Base-by-base conservation (phyloP, 2,329 filamentous ascomycete genomes). In the Penicillium sp. region DNA sequence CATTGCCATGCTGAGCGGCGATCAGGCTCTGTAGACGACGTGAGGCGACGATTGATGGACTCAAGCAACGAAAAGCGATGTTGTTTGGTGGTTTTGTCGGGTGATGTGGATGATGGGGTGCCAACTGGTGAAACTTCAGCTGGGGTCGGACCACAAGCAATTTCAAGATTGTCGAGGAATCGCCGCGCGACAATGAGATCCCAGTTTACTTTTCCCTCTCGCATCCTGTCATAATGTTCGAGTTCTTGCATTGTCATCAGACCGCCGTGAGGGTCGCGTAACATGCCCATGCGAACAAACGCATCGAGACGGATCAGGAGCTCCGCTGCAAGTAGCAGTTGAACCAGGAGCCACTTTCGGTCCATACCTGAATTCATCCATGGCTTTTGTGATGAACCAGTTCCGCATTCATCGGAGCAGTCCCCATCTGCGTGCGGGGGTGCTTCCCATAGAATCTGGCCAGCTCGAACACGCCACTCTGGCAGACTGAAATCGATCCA, bases 131-230 rank as follows among this genome's bases (percentile, higher is more conserved):
- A 55, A 21, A 8, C 5, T 26, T 21, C 14, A 42, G 27, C 47
- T 43, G 62, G 50, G 16, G 55, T 51, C 9, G 61, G 50, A 10
- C 42, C 49, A 52, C 68, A 72, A 29, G 61, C 63, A 16, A 82
- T 74, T 19, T 73, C 66, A n/a, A 85, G 71, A 50, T 80, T 83
- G 44, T 83, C 78, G 31, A 84, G 69, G 50, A 85, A 84, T 3
- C 80, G 75, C 23, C 81, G 77, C 7, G 80, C 80, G 19, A 82
- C 73, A 2, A 85, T 74, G 25, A 86, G 68, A 67, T 85, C 82
- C 83, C 83, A 85, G 52, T 83, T 78, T 4, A 81, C 73, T 62
- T 85, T 85, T 5, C 74, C 71, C n/a, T 76, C 80, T 54, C 80
- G 78, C 44, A 81, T 65, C 23, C 73, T 73, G 47, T 79, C 75